phyloP scores from a whole-genome alignment of 2,329 filamentous ascomycete species.

The Macrophomina pseudophaseolina region DNA sequence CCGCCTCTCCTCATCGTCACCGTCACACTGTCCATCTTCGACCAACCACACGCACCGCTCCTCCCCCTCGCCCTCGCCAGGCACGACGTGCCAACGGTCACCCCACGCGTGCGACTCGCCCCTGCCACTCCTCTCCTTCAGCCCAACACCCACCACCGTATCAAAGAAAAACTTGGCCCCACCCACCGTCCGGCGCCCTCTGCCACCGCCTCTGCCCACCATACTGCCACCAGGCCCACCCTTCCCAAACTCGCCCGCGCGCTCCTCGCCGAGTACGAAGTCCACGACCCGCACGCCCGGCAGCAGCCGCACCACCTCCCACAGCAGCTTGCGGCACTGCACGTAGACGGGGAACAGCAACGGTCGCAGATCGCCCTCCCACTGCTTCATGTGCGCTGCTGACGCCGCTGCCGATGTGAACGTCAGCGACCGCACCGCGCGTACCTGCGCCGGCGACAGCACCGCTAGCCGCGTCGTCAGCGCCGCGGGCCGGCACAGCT shows the following conservation, averaged over 20 bases:
- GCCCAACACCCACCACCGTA: slow-evolving; percentile 22
- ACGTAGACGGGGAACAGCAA: slow-evolving; percentile 27
- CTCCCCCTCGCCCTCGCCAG: slow-evolving; percentile 15
- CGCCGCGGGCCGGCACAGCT: slow-evolving; percentile 20
- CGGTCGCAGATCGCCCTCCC: slow-evolving; percentile 25
- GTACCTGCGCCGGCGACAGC: slow-evolving; percentile 19
- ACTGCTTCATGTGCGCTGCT: slow-evolving; percentile 6
- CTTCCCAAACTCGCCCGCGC: slow-evolving; percentile 14
- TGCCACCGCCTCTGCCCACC: background rate
- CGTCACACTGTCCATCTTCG: background rate
- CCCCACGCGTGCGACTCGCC: slow-evolving; percentile 24
- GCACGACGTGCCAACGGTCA: slow-evolving; percentile 22
- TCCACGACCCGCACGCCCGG: slow-evolving; percentile 22
- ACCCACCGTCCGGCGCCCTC: slow-evolving; percentile 10
- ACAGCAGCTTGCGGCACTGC: slow-evolving; percentile 27
- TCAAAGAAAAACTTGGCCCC: slow-evolving; percentile 25
- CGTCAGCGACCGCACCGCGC: slow-evolving; percentile 19
- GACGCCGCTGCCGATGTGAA: slow-evolving; percentile 2
- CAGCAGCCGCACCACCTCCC: slow-evolving; percentile 25
- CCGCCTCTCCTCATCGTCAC: slow-evolving; percentile 9
- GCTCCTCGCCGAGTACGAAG: slow-evolving; percentile 23
- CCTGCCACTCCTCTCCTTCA: slow-evolving; percentile 14
- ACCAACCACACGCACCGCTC: slow-evolving; percentile 24
- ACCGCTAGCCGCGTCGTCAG: slow-evolving; percentile 22
- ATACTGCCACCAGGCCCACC: slow-evolving; percentile 5